Conservation (phyloP, 176 grass and related monocot species). For the Rhipidocladum racemiflorum region DNA sequence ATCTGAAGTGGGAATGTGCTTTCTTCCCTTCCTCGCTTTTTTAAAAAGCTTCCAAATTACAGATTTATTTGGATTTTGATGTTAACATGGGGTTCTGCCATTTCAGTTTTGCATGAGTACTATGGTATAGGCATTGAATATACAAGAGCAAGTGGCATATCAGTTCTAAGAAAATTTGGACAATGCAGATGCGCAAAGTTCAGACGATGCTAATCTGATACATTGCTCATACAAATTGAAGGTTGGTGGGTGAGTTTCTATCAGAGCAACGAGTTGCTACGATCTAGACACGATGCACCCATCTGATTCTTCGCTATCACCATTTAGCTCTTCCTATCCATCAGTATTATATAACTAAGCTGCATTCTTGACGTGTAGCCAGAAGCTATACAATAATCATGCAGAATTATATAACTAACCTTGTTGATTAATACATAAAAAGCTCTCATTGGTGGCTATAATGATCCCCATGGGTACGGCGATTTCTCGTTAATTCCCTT, state of each 20-base stretch:
- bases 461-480: conserved; percentile 37
- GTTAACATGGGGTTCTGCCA: neutral
- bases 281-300: conserved; percentile 18
- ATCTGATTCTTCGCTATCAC: conserved; percentile 22
- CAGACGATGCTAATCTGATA: neutral
- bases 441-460: conserved; percentile 36
- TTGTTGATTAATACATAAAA: conserved; percentile 31
- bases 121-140: neutral
- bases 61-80: neutral
- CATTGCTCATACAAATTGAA: conserved; percentile 6
- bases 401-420: conserved; percentile 29
- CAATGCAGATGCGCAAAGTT: neutral
- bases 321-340: conserved; percentile 19
- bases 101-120: neutral
- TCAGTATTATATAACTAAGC: neutral
- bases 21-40: neutral
- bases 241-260: neutral
- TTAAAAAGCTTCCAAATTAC: neutral
- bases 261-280: conserved; percentile 19
- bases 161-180: neutral
- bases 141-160: neutral
- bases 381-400: conserved; percentile 37
- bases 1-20: conserved; percentile 19
- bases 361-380: conserved; percentile 29
- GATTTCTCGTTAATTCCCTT: conserved; percentile 31